phyloP scores from a whole-genome alignment of 1,139 yeast genomes.

The Taphrina deformans region DNA sequence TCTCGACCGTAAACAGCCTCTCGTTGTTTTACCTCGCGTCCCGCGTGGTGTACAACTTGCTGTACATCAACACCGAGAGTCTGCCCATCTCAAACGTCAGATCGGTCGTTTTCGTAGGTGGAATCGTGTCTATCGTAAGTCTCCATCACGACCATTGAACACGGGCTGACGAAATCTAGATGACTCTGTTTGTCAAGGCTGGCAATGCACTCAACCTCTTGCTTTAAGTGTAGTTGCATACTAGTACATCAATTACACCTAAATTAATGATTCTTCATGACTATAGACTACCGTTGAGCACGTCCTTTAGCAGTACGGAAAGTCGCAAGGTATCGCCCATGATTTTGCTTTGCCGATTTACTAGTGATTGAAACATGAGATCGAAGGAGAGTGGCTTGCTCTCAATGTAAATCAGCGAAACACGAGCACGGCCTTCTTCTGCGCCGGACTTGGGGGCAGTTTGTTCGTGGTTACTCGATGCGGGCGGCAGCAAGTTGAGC shows the following conservation, averaged over 20 bases:
- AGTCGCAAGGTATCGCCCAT: constrained; percentile 25
- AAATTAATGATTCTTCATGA: too few species aligned
- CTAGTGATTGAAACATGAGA: constrained; percentile 26
- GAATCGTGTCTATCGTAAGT: constrained; percentile 21
- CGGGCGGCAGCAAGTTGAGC: constrained; percentile 18
- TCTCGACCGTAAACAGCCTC: constrained; percentile 9
- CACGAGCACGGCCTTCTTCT: not conserved
- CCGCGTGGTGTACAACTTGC: constrained; percentile 25
- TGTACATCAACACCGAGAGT: constrained; percentile 25
- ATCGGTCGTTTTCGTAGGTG: constrained; percentile 9
- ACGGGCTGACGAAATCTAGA: too few species aligned
- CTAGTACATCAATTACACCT: not conserved
- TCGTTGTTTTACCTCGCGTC: constrained; percentile 13
- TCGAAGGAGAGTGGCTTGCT: constrained; percentile 19
- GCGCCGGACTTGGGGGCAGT: not conserved
- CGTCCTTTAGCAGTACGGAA: constrained; percentile 16
- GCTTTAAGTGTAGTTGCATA: constrained; percentile 7
- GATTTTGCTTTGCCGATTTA: constrained; percentile 26
- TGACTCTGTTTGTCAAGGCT: constrained; percentile 30
- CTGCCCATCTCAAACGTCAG: not conserved
- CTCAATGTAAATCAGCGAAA: constrained; percentile 25
- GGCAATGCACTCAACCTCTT: constrained; percentile 24
- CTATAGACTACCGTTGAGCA: not conserved
- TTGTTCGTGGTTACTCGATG: not conserved
- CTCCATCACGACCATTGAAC: too few species aligned